Percentiles rank a stretch among this genome's conserved stretches.
These are phyloP conservation scores for Flaveria sonorensis DNA, from an alignment of 129 eudicot species.

Conservation along the genomic window DNA sequence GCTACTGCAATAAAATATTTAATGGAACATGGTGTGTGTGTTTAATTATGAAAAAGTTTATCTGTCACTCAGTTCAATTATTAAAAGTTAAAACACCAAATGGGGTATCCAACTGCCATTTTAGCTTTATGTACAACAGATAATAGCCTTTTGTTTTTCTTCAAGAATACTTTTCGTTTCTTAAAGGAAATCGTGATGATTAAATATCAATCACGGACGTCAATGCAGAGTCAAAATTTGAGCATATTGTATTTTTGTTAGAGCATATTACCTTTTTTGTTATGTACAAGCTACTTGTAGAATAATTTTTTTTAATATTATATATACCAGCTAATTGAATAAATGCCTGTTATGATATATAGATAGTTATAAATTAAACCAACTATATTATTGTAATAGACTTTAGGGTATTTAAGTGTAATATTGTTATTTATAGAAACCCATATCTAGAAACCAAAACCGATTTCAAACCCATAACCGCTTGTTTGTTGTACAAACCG, in stretches of 20 bases:
- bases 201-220: neutral
- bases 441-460: neutral
- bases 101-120: neutral
- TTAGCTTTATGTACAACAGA: conserved; percentile 2
- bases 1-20: neutral
- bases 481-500: no score
- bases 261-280: no score
- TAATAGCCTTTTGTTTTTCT: neutral
- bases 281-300: no score
- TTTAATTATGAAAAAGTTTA: neutral
- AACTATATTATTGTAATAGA: no score
- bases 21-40: neutral
- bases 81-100: neutral
- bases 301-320: no score
- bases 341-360: no score
- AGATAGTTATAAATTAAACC: no score
- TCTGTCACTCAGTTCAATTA: conserved; percentile 5
- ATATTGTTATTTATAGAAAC: neutral
- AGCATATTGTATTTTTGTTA: no score
- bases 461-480: no score
- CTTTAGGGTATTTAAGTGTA: no score
- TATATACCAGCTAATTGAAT: no score
- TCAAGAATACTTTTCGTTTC: neutral
- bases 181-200: neutral
- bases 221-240: no score